These are phyloP conservation scores for Apiotrichum sp. DNA, from an alignment of 1,284 basidiomycete species.

Conservation along the genomic window DNA sequence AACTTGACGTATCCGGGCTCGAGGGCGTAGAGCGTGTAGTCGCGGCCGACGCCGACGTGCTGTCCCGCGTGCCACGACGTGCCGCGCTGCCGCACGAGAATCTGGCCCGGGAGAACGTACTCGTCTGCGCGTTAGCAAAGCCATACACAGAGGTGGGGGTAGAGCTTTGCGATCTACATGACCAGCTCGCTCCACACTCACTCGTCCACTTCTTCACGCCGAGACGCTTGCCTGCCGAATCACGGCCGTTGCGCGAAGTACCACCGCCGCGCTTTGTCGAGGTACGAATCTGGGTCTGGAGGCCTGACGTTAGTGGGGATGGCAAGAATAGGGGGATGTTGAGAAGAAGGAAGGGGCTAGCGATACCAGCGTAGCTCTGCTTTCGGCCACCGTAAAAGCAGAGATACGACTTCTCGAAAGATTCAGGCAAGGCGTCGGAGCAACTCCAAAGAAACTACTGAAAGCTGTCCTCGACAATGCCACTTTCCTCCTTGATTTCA, in stretches of 20 bases:
- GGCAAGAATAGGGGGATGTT: too few relatives aligned
- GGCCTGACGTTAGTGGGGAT: conserved; percentile 12
- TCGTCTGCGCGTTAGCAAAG: conserved; percentile 56
- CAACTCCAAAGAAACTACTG: too few relatives aligned
- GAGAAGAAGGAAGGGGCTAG: too few relatives aligned
- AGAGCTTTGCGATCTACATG: not conserved
- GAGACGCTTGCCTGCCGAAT: conserved; percentile 80
- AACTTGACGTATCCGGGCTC: conserved; percentile 86
- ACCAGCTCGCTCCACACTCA: conserved; percentile 40
- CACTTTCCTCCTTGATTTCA: too few relatives aligned
- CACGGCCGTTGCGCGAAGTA: conserved; percentile 80
- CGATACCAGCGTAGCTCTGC: too few relatives aligned
- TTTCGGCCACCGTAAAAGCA: too few relatives aligned
- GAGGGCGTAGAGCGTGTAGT: conserved; percentile 84
- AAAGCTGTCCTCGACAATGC: too few relatives aligned
- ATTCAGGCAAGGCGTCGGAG: too few relatives aligned
- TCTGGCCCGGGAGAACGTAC: conserved; percentile 82
- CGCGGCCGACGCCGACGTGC: conserved; percentile 81
- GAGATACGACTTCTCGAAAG: too few relatives aligned
- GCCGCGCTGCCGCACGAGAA: conserved; percentile 87
- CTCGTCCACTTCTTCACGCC: conserved; percentile 93
- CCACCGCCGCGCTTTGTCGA: conserved; percentile 93
- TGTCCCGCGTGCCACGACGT: conserved; percentile 84
- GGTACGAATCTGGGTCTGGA: conserved; percentile 62
- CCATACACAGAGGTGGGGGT: not conserved